phyloP scores from a whole-genome alignment of 179 eudicot species.

The Spergularia azorica region DNA sequence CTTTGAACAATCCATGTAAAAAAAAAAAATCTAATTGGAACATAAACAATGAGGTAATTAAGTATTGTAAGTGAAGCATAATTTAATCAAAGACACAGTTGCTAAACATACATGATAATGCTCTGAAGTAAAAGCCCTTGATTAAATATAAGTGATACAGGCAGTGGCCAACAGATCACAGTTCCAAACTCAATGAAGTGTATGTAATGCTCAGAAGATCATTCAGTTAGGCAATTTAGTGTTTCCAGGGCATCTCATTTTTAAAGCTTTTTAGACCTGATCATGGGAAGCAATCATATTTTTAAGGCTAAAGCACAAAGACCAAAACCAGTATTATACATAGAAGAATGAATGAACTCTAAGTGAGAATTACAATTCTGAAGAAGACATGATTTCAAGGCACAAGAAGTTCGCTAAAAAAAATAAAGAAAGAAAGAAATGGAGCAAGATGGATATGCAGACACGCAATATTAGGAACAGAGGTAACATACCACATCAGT shows the following conservation, averaged over 20 bases:
- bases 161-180: not conserved
- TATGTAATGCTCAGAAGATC: not conserved
- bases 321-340: not conserved
- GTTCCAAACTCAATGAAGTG: not conserved
- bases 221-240: not conserved
- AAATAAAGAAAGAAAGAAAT: too few species aligned
- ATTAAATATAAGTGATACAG: not conserved
- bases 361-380: not conserved
- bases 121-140: not conserved
- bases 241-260: not conserved
- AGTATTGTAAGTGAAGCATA: not conserved
- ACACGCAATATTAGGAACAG: not conserved
- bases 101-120: not conserved
- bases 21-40: not conserved
- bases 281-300: not conserved
- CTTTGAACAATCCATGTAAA: not conserved
- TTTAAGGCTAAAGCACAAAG: not conserved
- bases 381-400: not conserved
- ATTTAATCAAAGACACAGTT: not conserved
- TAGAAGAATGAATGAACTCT: not conserved
- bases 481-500: slow-evolving; percentile 67
- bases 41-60: not conserved
- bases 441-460: not conserved
- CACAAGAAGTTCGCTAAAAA: not conserved
- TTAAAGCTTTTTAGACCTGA: too few species aligned